Conservation (phyloP, 805 yeast genomes). For the Schizosaccharomyces octosporus region DNA sequence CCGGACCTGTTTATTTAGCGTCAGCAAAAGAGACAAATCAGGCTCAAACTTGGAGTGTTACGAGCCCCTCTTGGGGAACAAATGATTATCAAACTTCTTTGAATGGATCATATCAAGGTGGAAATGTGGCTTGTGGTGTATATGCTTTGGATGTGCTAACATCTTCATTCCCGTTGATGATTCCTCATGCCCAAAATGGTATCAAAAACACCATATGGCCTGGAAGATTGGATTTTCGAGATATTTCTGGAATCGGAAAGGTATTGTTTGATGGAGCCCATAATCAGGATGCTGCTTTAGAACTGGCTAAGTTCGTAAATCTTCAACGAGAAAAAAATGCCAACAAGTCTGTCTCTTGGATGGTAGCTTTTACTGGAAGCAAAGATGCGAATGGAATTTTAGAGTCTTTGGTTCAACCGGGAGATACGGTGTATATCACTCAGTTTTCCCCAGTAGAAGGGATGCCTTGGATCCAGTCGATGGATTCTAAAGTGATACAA, state of each 20-base stretch:
- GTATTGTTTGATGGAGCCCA: slow-evolving; percentile 98
- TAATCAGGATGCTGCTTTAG: slow-evolving; percentile 71
- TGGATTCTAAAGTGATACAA: slow-evolving; percentile 15
- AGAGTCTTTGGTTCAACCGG: slow-evolving; percentile 21
- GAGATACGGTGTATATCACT: slow-evolving; percentile 38
- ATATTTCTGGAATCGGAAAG: slow-evolving; percentile 34
- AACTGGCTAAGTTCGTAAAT: slow-evolving; percentile 32
- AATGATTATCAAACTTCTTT: slow-evolving; percentile 21
- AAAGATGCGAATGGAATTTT: slow-evolving; percentile 33
- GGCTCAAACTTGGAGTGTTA: slow-evolving; percentile 23
- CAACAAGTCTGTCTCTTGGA: slow-evolving; percentile 21
- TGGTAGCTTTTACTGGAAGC: slow-evolving; percentile 56
- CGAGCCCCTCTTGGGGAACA: slow-evolving; percentile 9
- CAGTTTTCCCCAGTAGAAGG: slow-evolving; percentile 48
- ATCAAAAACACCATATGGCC: slow-evolving; percentile 43
- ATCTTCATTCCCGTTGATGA: neutral
- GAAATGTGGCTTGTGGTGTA: slow-evolving; percentile 66
- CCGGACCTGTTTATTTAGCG: slow-evolving; percentile 28
- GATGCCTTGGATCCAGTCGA: slow-evolving; percentile 78
- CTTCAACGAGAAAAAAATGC: slow-evolving; percentile 8
- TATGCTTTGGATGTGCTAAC: slow-evolving; percentile 3
- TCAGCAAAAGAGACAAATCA: slow-evolving; percentile 22
- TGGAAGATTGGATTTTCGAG: slow-evolving; percentile 96
- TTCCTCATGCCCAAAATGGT: neutral
- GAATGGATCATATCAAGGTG: slow-evolving; percentile 81